Base-by-base conservation (phyloP, 139 green algal species). In the Penium margaritaceum region DNA sequence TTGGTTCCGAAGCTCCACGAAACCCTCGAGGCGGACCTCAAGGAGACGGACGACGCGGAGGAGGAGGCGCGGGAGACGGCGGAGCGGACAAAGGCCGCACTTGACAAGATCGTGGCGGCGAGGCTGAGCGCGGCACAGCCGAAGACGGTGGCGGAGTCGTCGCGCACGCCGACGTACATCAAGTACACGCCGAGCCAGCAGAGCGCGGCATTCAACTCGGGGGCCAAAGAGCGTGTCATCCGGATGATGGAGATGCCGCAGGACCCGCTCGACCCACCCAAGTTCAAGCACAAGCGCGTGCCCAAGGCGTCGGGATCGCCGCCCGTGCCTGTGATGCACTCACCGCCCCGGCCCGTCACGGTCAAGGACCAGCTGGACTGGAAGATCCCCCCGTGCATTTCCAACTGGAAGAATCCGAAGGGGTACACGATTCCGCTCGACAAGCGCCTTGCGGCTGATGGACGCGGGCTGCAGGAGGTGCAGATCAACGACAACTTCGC, bases 361-460 rank as follows among this genome's bases (percentile, higher is more conserved):
- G 82, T 84, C 2, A 81, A 93, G 85, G 93, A 98, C 67, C 90
- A 96, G 78, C 70, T 89, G 63, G 90, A 97, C 79, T 99, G 95
- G 94, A 97, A 97, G 85, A 97, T 99, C 67, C 94, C 94, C 7
- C 92, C 94, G 41, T 96, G 89, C 82, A 91, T 99, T 65, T 93
- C 85, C 41, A 98, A 98, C 84, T 99, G 94, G 72, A 82, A 86
- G 74, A 86, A 86, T 74, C 33, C 72, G 9, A 87, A 93, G 85
- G 93, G 93, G 66, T 99, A 98, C 87, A 99, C 94, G 43, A 99
- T 99, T 75, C 94, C 94, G 7, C 83, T 99, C 82, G 94, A 99
- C 86, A 99, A 98, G 88, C 87, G 94, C 30, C 85, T 99, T 65
- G 94, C 94, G 3, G 94, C 94, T 1, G 94, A 99, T 80, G 94